Evolutionary conservation across 1,284 basidiomycete species (phyloP).

Genomic region (Ustilago trichophora): DNA sequence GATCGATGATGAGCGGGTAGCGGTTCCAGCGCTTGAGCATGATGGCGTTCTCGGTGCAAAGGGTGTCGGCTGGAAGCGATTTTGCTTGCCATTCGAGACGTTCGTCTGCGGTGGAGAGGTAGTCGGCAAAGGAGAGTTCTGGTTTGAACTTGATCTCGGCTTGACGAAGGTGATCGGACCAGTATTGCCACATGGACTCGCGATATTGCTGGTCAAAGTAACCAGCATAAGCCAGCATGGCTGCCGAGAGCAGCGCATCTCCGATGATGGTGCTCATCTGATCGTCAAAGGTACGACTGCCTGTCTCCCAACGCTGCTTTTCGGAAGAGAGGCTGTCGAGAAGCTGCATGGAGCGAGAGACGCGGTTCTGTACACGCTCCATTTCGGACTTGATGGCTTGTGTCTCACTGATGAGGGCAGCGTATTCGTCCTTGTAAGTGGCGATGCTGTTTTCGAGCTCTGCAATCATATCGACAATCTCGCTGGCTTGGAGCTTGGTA

Average conservation of each 20-base stretch:
- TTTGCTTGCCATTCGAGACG: conserved; percentile 95
- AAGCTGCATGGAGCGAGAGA: conserved; percentile 94
- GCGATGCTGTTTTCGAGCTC: conserved; percentile 93
- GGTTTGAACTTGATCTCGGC: conserved; percentile 92
- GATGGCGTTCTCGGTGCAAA: conserved; percentile 98
- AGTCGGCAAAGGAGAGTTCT: conserved; percentile 91
- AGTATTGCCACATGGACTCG: conserved; percentile 95
- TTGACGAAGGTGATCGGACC: conserved; percentile 85
- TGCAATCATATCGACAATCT: conserved; percentile 89
- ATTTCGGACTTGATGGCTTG: conserved; percentile 97
- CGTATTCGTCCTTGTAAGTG: conserved; percentile 97
- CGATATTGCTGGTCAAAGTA: conserved; percentile 99
- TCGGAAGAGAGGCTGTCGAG: conserved; percentile 95
- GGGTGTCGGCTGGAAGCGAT: conserved; percentile 89
- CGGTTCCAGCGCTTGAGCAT: conserved; percentile 95
- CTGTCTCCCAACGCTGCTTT: conserved; percentile 90
- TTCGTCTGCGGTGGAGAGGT: conserved; percentile 96
- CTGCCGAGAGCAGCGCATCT: conserved; percentile 93
- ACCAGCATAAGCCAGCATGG: conserved; percentile 95
- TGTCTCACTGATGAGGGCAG: conserved; percentile 93
- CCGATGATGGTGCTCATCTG: conserved; percentile 99
- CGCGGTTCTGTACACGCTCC: conserved; percentile 96
- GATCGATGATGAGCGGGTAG: conserved; percentile 97
- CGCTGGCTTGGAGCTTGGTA: conserved; percentile 88
- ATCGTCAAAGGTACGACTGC: conserved; percentile 93